Evolutionary conservation across 169 alveolate species (phyloP).

Genomic region (Neospora caninum): DNA sequence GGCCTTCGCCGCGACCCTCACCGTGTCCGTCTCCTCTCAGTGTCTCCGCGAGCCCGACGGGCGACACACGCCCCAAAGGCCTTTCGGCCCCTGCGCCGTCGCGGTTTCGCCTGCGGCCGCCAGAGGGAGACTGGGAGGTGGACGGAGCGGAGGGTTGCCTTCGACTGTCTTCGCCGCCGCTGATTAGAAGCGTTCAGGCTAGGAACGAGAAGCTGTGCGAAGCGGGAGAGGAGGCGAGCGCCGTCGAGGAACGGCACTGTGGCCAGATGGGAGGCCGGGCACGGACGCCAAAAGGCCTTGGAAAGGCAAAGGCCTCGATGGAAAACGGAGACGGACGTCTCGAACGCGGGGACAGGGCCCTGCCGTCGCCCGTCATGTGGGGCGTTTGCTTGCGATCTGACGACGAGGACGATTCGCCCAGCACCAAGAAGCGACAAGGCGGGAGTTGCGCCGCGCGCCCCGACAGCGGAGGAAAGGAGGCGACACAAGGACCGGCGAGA

Average conservation of each 20-base stretch:
- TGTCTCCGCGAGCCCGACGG: neutral
- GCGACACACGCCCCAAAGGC: neutral
- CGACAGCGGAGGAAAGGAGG: neutral
- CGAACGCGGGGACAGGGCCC: neutral
- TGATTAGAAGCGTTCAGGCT: no score
- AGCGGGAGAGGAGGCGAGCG: neutral
- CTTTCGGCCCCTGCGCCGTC: neutral
- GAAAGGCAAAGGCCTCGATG: neutral
- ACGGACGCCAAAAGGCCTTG: no score
- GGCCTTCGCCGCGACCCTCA: neutral
- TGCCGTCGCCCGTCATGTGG: conserved; percentile 11
- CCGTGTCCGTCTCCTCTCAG: neutral
- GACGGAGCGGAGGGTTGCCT: neutral
- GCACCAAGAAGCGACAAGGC: neutral
- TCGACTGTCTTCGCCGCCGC: neutral
- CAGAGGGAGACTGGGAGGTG: neutral
- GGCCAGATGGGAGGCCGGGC: neutral
- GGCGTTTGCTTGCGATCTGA: neutral
- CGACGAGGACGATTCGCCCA: neutral
- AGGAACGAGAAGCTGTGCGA: neutral
- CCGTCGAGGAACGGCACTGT: neutral
- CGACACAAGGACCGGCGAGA: neutral
- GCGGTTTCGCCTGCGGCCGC: neutral
- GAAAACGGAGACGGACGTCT: neutral
- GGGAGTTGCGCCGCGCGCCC: neutral